Percentiles rank a stretch among this genome's conserved stretches.
phyloP scores from a whole-genome alignment of 164 flowering plant species.

The Cinnamomum micranthum region DNA sequence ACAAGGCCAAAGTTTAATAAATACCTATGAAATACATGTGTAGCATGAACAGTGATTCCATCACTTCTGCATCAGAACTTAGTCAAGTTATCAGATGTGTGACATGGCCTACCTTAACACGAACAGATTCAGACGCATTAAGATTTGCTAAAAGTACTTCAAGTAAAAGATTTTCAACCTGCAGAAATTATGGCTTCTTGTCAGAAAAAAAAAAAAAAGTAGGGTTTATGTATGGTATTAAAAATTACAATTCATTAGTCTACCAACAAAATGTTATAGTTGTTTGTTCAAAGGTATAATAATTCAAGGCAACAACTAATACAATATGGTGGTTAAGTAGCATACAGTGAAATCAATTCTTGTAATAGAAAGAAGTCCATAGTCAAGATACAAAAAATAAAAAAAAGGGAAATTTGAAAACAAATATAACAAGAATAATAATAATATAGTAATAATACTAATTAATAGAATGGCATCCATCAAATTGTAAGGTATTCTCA shows the following conservation, averaged over 20 bases:
- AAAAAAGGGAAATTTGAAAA: too few relatives aligned
- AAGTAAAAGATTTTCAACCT: conserved; percentile 78
- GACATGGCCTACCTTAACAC: conserved; percentile 49
- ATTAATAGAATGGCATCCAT: too few relatives aligned
- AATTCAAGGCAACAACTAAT: not conserved
- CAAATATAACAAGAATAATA: too few relatives aligned
- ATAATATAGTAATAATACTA: too few relatives aligned
- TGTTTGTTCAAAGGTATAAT: not conserved
- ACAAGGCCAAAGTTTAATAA: not conserved
- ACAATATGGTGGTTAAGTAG: too few relatives aligned
- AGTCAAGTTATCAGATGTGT: not conserved
- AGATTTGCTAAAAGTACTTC: conserved; percentile 80
- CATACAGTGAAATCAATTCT: too few relatives aligned
- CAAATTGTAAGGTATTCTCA: too few relatives aligned
- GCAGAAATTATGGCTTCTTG: conserved; percentile 4
- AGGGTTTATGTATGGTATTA: not conserved
- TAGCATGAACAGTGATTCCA: too few relatives aligned
- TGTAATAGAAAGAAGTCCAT: too few relatives aligned
- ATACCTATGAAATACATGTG: not conserved
- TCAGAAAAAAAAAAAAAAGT: not conserved
- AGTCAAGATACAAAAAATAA: too few relatives aligned
- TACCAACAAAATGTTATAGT: not conserved
- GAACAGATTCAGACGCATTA: conserved; percentile 44
- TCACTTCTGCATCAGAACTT: not conserved
- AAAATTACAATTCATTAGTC: not conserved